Evolutionary conservation across 2,329 filamentous ascomycete genomes (phyloP), one percentile per base, ranked within the genome.

Genomic region (Pseudogymnoascus sp.): DNA sequence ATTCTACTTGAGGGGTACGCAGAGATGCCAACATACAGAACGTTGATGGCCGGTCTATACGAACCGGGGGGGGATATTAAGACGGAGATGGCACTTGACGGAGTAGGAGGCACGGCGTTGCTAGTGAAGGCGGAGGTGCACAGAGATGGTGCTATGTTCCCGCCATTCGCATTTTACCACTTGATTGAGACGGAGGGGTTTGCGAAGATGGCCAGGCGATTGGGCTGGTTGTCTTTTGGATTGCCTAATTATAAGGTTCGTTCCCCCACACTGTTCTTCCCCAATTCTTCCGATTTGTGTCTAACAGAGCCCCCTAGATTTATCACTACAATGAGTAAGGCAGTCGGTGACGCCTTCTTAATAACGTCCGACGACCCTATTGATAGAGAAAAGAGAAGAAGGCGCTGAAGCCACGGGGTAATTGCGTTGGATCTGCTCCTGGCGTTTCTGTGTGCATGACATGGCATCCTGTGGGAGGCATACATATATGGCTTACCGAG

Each of bases 161-260:
- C 95, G 16, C 85, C 95, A 0, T 99, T 99, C 74, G 78, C 93
- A 2, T 99, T 99, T 73, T 97, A 97, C 74, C 89, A 99, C 76
- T 81, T 99, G 66, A 96, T 99, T 66, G 95, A 99, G 80, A 97
- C 95, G 0, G 95, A 99, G 73, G 95, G 95, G 0, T 99, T 99
- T 72, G 93, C 95, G 16, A 96, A 93, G 78, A 99, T 99, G 95
- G 93, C 93, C 11, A 88, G 85, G 74, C 82, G 95, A 68, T 76
- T 99, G 72, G 92, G 92, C 60, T 97, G 92, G 87, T 82, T 88
- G 66, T 84, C 90, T 64, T 91, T 83, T 69, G 95, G 95, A n/a
- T 78, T 97, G 72, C 95, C 95, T 45, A 96, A 97, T 78, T 99
- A 99, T 78, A 93, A 93, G 82, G 95, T 97, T 78, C 74, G 85